These are phyloP conservation scores for Drechmeria coniospora DNA, from an alignment of 2,329 filamentous ascomycete genomes.

Conservation along the genomic window DNA sequence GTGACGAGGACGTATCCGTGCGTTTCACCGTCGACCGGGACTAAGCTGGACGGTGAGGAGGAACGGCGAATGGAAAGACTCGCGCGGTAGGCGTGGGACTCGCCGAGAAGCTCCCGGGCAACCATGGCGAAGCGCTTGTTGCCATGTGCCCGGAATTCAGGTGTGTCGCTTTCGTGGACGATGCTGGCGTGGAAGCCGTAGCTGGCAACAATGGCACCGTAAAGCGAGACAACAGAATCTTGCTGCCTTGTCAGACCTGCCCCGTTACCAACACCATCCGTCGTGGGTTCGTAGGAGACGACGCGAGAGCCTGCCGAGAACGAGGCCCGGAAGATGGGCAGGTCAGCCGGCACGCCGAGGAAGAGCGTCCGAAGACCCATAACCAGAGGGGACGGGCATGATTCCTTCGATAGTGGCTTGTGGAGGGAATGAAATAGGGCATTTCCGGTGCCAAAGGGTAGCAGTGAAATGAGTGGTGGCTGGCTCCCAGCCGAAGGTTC, in stretches of 20 bases:
- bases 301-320: constrained; percentile 44
- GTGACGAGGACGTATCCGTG: constrained; percentile 68
- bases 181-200: constrained; percentile 83
- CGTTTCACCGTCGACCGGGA: constrained; percentile 20
- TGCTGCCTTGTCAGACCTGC: constrained; percentile 13
- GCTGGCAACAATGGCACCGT: constrained; percentile 73
- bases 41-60: constrained; percentile 3
- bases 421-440: constrained; percentile 48
- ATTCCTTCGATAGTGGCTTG: constrained; percentile 34
- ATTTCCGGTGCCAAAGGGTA: constrained; percentile 52
- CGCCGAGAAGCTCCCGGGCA: constrained; percentile 54
- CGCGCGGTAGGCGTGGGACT: constrained; percentile 34
- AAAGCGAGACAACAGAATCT: constrained; percentile 26
- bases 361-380: constrained; percentile 43
- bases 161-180: constrained; percentile 81
- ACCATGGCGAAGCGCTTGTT: constrained; percentile 71
- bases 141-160: constrained; percentile 63
- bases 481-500: constrained; percentile 5
- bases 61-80: constrained; percentile 19
- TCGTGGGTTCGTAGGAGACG: constrained; percentile 20
- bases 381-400: constrained; percentile 25
- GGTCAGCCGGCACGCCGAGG: constrained; percentile 31
- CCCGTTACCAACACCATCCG: background rate
- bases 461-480: constrained; percentile 31
- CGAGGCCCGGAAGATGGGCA: constrained; percentile 47